Conservation (phyloP, 2,329 filamentous ascomycete genomes). For the Paecilomyces sp. region DNA sequence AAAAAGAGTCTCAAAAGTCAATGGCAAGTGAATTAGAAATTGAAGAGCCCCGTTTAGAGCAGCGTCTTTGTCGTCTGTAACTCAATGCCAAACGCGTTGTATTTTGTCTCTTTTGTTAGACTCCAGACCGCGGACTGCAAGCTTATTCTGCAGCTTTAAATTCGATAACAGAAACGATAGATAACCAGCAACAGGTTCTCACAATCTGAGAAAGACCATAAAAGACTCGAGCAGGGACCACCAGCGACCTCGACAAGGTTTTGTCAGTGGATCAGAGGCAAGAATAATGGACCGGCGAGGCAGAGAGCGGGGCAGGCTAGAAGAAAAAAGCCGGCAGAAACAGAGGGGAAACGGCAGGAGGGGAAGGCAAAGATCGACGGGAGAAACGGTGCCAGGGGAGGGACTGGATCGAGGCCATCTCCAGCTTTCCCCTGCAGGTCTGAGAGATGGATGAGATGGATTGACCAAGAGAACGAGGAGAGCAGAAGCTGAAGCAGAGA, state of each 20-base stretch:
- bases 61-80: neutral
- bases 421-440: neutral
- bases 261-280: neutral
- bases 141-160: neutral
- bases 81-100: neutral
- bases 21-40: neutral
- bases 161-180: neutral
- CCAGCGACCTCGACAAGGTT: neutral
- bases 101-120: neutral
- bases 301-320: neutral
- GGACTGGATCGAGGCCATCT: neutral
- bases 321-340: conserved; percentile 1
- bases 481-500: neutral
- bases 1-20: neutral
- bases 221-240: neutral
- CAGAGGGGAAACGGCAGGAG: neutral
- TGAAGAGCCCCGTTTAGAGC: neutral
- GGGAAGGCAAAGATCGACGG: neutral
- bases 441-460: neutral
- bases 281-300: neutral
- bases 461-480: neutral
- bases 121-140: neutral
- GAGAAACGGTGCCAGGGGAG: neutral
- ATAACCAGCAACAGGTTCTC: neutral
- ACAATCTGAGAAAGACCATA: neutral